Base-by-base conservation (phyloP, 148 eudicot species). In the Diospyros kaki region DNA sequence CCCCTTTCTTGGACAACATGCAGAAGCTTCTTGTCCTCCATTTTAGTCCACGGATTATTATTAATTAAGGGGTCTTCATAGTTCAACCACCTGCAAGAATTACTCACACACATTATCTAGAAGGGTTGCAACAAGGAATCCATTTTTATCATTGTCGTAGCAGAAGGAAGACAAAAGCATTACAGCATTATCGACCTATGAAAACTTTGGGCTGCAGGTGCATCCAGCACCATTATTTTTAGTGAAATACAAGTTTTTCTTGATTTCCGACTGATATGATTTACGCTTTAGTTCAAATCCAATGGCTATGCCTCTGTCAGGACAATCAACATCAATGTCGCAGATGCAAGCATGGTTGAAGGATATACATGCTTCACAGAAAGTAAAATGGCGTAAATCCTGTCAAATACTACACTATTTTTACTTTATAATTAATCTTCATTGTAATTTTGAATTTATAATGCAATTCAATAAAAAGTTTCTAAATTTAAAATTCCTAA, bases 11-110 rank as follows among this genome's bases (percentile, higher is more conserved):
- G 90, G 72, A 92, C 67, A 76, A 81, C 80, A 83, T 70, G 80
- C 83, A 94, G 71, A 55, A 94, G 92, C 40, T 80, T 76, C 77
- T 86, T 90, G 11, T 94, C 98, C 86, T 94, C 98, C 71, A 60
- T 41, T 53, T 58, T 51, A 40, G 86, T 79, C 97, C 97, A 94
- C 13, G 83, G 54, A 59, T 64, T 67, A 61, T 70, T 75, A 81
- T 94, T 92, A 42, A 90, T 85, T 69, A 90, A 83, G 15, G 87
- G 87, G 74, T 94, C 94, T 77, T 89, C 97, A 72, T 55, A 77
- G 81, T 94, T 90, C 66, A 89, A 70, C 97, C 94, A 94, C 87
- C 98, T 94, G 87, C 73, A 79, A 9, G 11, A 68, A 72, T 66
- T 76, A 40, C 77, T 15, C 56, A 78, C 1, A 41, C n/a, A 51